A percentile compares a stretch with the other conserved stretches of the same genome.
Evolutionary conservation across 495 filamentous ascomycete species (phyloP).

Genomic region (Choiromyces venosus): DNA sequence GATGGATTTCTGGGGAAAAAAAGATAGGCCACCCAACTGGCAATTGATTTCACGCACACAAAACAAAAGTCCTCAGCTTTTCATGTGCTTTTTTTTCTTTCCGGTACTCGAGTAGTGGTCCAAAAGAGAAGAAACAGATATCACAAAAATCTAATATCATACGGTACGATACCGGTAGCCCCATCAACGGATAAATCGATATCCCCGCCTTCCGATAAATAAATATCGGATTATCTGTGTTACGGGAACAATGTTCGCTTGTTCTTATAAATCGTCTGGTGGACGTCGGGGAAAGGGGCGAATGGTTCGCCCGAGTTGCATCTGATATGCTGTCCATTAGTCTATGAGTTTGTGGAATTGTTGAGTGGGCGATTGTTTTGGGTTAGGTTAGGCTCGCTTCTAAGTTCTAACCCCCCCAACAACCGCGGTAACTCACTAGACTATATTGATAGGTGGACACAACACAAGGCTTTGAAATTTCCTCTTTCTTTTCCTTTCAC

Average conservation of each 20-base stretch:
- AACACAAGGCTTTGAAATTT: not conserved
- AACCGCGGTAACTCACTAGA: not conserved
- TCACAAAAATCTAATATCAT: too few relatives aligned
- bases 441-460: not conserved
- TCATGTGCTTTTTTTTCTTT: too few relatives aligned
- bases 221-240: not conserved
- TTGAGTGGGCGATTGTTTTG: not conserved
- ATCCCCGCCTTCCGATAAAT: not conserved
- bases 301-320: not conserved
- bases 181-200: not conserved
- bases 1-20: too few relatives aligned
- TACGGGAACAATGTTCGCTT: not conserved
- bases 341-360: not conserved
- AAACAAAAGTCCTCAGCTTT: too few relatives aligned
- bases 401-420: not conserved
- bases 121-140: too few relatives aligned
- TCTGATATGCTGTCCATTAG: not conserved
- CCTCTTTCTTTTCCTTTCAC: not conserved
- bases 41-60: too few relatives aligned
- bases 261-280: not conserved
- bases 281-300: not conserved
- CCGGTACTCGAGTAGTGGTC: too few relatives aligned
- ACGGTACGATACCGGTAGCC: too few relatives aligned
- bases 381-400: not conserved
- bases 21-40: too few relatives aligned